Base-by-base conservation (phyloP, 1,284 basidiomycete genomes). In the Ceratobasidium sp. region DNA sequence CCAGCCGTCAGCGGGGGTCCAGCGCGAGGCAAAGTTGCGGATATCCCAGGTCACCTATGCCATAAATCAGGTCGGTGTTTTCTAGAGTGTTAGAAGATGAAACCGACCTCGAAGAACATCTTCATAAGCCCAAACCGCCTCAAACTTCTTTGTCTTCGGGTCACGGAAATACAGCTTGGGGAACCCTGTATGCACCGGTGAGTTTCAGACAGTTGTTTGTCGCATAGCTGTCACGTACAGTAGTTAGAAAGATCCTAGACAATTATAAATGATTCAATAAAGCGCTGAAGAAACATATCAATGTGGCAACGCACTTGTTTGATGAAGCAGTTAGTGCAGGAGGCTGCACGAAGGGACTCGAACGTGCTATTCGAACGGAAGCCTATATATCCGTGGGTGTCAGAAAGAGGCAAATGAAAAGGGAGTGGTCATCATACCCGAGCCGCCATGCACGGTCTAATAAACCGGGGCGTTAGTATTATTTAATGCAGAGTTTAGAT, bases 1-100 rank as follows among this genome's bases (percentile, higher is more conserved):
- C 85, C 87, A 88, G 18, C 80, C 80, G 74, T 79, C 77, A 67
- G 64, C 57, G 14, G 86, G 82, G 69, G 82, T 82, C 85, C 87
- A 87, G 23, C 84, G 82, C 14, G 78, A 78, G n/a, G 83, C 83
- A 65, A 86, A 85, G 16, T 80, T 67, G 67, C 85, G 81, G 18
- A 87, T 83, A 67, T 86, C 82, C 86, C 86, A 87, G 50, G 86
- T 87, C 27, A 87, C 82, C 85, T 86, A 38, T 38, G 7, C 20
- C 10, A 46, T 76, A 35, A 57, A 27, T 41, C 10, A 54, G n/a
- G 57, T 81, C 18, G 59, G 6, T 16, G 41, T 41, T 3, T 3
- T 1, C 41, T 23, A 1, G 30, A 14, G 23, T 16, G 2, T 48
- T 16, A 6, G n/a, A 54, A 33, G 16, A 20, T 12, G 20, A 18